These are phyloP conservation scores for Mycena venus DNA, from an alignment of 768 basidiomycete genomes.

Conservation along the genomic window DNA sequence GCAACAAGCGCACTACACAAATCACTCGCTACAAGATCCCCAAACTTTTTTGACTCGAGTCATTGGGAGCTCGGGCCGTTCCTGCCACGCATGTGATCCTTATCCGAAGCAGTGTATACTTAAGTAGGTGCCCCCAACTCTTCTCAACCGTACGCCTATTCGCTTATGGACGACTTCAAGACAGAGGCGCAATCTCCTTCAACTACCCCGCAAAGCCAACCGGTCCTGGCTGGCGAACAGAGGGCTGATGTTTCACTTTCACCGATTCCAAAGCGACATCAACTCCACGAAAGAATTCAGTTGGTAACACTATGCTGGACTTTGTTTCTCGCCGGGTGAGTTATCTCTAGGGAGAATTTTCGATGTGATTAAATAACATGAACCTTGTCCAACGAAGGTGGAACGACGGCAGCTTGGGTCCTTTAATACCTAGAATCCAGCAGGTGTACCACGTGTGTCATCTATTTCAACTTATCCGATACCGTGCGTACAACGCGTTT, in stretches of 20 bases:
- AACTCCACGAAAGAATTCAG: constrained; percentile 51
- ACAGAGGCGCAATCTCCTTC: not conserved
- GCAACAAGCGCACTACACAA: no score
- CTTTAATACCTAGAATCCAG: constrained; percentile 81
- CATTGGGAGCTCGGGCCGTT: no score
- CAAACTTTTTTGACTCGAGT: no score
- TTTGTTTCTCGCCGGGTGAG: constrained; percentile 75
- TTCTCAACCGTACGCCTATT: no score
- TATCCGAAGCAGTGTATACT: no score
- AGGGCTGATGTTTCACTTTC: not conserved
- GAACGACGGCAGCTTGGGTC: constrained; percentile 77
- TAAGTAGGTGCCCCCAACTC: no score
- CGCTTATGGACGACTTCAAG: not conserved
- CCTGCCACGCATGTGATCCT: no score
- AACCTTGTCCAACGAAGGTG: not conserved
- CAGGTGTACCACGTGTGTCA: constrained; percentile 58
- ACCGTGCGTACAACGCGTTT: not conserved
- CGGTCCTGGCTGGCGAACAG: not conserved
- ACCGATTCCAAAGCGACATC: not conserved
- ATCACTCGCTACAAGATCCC: no score
- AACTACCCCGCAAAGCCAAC: not conserved
- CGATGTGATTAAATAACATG: no score
- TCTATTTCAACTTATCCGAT: not conserved
- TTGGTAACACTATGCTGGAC: constrained; percentile 67
- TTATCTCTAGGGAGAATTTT: constrained; percentile 32